Evolutionary conservation across 2,329 filamentous ascomycete species (phyloP).

Genomic region (Botryotinia narcissicola): DNA sequence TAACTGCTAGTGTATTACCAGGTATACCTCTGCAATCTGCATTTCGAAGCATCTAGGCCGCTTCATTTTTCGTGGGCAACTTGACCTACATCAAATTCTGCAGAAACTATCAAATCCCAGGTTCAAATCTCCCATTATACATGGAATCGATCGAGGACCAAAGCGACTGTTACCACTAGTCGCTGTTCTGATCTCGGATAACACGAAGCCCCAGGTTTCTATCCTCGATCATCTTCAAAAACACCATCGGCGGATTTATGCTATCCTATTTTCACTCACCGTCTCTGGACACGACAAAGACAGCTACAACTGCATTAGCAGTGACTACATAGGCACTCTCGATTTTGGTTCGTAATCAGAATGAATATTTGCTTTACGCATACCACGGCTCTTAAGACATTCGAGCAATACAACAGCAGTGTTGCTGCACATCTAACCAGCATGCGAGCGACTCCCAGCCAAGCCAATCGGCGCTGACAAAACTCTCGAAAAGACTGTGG

Average conservation of each 20-base stretch:
- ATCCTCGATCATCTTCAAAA: not conserved
- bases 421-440: not conserved
- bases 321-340: not conserved
- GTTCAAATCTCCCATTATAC: not conserved
- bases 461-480: not conserved
- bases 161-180: not conserved
- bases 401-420: not conserved
- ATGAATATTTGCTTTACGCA: not conserved
- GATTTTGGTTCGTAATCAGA: not conserved
- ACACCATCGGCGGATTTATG: not conserved
- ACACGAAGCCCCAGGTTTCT: not conserved
- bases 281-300: not conserved
- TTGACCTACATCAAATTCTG: not conserved
- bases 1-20: constrained; percentile 66
- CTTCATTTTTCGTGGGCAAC: not conserved
- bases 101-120: not conserved
- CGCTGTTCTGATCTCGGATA: not conserved
- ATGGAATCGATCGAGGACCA: not conserved
- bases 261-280: no score
- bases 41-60: not conserved
- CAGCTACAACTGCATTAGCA: not conserved
- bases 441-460: not conserved
- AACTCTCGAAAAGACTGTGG: not conserved
- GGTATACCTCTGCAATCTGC: constrained; percentile 56
- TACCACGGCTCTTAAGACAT: not conserved